Conservation (phyloP, 192 early-diverging fungal species). For the Jimgerdemannia flammicorona region DNA sequence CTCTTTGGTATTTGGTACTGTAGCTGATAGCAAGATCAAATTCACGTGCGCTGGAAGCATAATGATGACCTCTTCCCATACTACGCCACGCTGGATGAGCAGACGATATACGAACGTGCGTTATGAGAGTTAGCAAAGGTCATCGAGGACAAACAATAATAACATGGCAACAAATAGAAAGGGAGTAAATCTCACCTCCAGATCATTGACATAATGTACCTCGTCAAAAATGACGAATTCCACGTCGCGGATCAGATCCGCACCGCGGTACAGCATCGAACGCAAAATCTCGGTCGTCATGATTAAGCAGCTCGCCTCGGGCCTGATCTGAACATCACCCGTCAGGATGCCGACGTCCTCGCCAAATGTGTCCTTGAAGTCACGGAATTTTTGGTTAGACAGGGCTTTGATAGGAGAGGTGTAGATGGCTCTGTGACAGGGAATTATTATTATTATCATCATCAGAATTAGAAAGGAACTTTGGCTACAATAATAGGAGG, state of each 20-base stretch:
- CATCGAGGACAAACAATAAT: background rate
- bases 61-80: conserved; percentile 99
- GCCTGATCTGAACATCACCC: conserved; percentile 95
- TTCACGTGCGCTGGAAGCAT: conserved; percentile 96
- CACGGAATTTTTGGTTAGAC: conserved; percentile 97
- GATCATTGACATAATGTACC: conserved; percentile 96
- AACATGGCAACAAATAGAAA: background rate
- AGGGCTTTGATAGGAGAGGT: conserved; percentile 99
- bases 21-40: conserved; percentile 94
- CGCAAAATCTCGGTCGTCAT: conserved; percentile 99
- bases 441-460: background rate
- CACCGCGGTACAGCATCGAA: conserved; percentile 96
- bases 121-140: background rate
- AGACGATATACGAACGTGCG: background rate
- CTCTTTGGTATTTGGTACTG: conserved; percentile 96
- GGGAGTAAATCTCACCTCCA: conserved; percentile 49
- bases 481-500: background rate
- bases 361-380: conserved; percentile 85
- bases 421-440: conserved; percentile 72
- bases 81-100: conserved; percentile 74
- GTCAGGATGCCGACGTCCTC: conserved; percentile 96
- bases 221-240: conserved; percentile 99
- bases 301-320: conserved; percentile 94
- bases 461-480: too few species aligned
- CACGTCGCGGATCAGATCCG: conserved; percentile 94